Evolutionary conservation across 2,329 filamentous ascomycete genomes (phyloP).

Genomic region (Botryotinia calthae): DNA sequence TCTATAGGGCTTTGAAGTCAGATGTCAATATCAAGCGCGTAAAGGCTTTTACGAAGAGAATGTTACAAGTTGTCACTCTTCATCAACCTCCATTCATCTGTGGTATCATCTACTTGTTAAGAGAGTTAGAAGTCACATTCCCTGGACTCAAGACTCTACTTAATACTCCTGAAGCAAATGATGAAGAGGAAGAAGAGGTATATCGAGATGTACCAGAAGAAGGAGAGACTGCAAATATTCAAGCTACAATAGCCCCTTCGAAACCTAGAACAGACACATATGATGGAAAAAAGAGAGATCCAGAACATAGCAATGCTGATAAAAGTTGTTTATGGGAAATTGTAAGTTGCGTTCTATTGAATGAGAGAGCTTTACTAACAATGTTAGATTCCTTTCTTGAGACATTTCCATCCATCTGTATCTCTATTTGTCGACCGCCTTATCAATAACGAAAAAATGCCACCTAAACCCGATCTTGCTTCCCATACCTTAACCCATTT

Average conservation of each 20-base stretch:
- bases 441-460: slow-evolving; percentile 65
- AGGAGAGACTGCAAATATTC: slow-evolving; percentile 40
- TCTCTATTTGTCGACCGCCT: slow-evolving; percentile 75
- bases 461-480: slow-evolving; percentile 85
- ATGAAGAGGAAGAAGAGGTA: slow-evolving; percentile 55
- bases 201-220: slow-evolving; percentile 65
- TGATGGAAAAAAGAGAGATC: slow-evolving; percentile 87
- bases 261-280: slow-evolving; percentile 50
- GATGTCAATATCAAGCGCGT: slow-evolving; percentile 89
- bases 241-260: slow-evolving; percentile 8
- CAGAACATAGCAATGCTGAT: slow-evolving; percentile 90
- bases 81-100: slow-evolving; percentile 93
- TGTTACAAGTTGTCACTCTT: slow-evolving; percentile 81
- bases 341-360: slow-evolving; percentile 45
- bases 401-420: slow-evolving; percentile 92
- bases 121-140: slow-evolving; percentile 76
- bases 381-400: slow-evolving; percentile 59
- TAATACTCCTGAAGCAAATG: slow-evolving; percentile 74
- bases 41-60: slow-evolving; percentile 92
- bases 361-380: neutral
- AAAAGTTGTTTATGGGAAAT: slow-evolving; percentile 92
- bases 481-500: slow-evolving; percentile 93
- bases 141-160: slow-evolving; percentile 76
- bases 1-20: slow-evolving; percentile 83
- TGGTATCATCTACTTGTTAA: slow-evolving; percentile 85